These are phyloP conservation scores for Geotrichum macrosporum DNA, from an alignment of 1,139 yeast species.

Conservation along the genomic window DNA sequence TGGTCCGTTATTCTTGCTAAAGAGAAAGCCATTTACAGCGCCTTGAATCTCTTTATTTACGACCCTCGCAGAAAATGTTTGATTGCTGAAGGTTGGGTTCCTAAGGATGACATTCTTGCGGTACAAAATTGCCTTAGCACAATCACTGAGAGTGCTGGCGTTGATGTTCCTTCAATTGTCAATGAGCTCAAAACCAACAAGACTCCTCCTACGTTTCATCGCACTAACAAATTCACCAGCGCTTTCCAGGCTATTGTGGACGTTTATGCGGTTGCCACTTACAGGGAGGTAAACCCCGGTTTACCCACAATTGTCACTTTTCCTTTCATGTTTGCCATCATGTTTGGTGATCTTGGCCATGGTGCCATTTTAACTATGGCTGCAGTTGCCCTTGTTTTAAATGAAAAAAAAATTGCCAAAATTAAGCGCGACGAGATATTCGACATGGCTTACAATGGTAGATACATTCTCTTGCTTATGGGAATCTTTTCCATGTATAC, in stretches of 20 bases:
- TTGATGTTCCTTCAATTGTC: conserved; percentile 70
- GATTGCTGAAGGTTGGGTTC: conserved; percentile 98
- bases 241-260: conserved; percentile 93
- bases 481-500: conserved; percentile 91
- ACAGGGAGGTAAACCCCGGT: conserved; percentile 95
- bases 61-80: conserved; percentile 82
- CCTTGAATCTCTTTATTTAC: conserved; percentile 77
- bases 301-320: conserved; percentile 90
- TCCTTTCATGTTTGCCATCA: conserved; percentile 97
- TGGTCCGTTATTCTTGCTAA: conserved; percentile 65
- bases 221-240: conserved; percentile 82
- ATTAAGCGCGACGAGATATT: conserved; percentile 84
- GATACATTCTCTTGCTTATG: conserved; percentile 86
- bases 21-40: conserved; percentile 71
- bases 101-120: conserved; percentile 51
- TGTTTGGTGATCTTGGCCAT: conserved; percentile 99
- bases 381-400: conserved; percentile 62
- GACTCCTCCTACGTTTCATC: conserved; percentile 91
- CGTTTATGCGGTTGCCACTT: conserved; percentile 91
- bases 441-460: conserved; percentile 92
- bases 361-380: conserved; percentile 77
- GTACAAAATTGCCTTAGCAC: conserved; percentile 51
- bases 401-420: conserved; percentile 62
- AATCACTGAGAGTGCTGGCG: conserved; percentile 54
- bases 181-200: conserved; percentile 74